phyloP scores from a whole-genome alignment of 371 early-diverging fungal species.

The Mucor plumbeus region DNA sequence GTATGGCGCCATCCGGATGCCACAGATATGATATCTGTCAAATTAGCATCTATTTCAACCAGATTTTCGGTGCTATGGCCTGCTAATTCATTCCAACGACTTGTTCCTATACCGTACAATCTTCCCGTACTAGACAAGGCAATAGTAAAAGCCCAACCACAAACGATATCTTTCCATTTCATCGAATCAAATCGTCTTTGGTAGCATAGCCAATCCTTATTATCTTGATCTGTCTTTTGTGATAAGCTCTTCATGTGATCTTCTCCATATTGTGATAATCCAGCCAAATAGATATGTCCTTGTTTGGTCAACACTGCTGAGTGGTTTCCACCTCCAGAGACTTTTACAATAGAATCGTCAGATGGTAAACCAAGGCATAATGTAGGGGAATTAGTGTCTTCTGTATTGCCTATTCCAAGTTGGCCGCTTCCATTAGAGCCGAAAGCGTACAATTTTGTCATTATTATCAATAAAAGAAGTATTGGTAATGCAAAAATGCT shows the following conservation, averaged over 20 bases:
- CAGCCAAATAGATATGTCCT: slow-evolving; percentile 29
- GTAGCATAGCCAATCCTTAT: slow-evolving; percentile 17
- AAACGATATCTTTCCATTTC: slow-evolving; percentile 55
- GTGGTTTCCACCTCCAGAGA: slow-evolving; percentile 71
- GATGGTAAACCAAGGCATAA: slow-evolving; percentile 37
- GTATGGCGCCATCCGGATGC: slow-evolving; percentile 72
- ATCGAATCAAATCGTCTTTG: slow-evolving; percentile 1
- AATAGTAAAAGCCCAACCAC: slow-evolving; percentile 68
- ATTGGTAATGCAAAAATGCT: neutral
- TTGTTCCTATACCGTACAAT: slow-evolving; percentile 58
- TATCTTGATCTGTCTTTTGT: slow-evolving; percentile 9
- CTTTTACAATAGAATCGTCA: slow-evolving; percentile 27
- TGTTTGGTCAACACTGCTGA: slow-evolving; percentile 53
- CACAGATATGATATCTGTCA: slow-evolving; percentile 40
- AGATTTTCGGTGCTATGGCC: slow-evolving; percentile 7
- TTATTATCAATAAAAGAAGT: neutral
- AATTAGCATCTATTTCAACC: slow-evolving; percentile 11
- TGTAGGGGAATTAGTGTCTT: slow-evolving; percentile 40
- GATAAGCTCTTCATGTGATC: neutral
- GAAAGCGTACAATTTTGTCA: slow-evolving; percentile 49
- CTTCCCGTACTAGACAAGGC: slow-evolving; percentile 36
- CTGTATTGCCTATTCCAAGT: slow-evolving; percentile 58
- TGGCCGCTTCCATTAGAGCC: slow-evolving; percentile 73
- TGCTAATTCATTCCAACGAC: slow-evolving; percentile 57
- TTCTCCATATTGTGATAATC: slow-evolving; percentile 29